Evolutionary conservation across 1,139 yeast genomes (phyloP), one percentile per base, ranked within the genome.

Genomic region (Saccharomyces hybrid): DNA sequence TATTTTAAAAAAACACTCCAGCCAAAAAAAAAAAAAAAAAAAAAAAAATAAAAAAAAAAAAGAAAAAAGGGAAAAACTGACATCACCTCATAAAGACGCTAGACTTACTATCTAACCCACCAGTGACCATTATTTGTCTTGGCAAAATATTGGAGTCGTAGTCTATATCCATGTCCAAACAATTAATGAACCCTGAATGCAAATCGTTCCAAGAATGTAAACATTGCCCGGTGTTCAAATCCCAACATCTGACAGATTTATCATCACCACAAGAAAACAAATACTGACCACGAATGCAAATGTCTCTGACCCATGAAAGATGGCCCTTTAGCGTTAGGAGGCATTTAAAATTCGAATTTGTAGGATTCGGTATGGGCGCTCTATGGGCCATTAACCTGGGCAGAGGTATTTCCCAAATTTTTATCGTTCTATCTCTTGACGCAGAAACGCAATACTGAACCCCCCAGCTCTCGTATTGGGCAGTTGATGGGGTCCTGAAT

Each of bases 241-340:
- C 95, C 98, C 98, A 91, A 28, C 88, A 73, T 57, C 83, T 79
- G 41, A 91, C 79, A 1, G 83, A 75, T 60, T 84, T 83, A 69
- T 91, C 98, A 69, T 91, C 97, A 27, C 93, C 78, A 14, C 87
- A 86, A 55, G 90, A 83, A 48, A 87, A 75, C 26, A 91, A 69
- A 68, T 88, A 96, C 51, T 88, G 74, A 8, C 75, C 75, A 16
- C 89, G 65, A 8, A 52, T 47, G n/a, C 55, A 41, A 13, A 62
- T 42, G 9, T 83, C 79, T 58, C 87, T 81, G 1, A 91, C 87
- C 98, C 98, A 91, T 19, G 95, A 88, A 55, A 83, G 82, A 70
- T 91, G 98, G 1, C 95, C 97, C 13, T 70, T 66, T 54, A 85
- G 73, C 47, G 78, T 73, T 23, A 79, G 75, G 1, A 90, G 67